These are phyloP conservation scores for Debaryomyces fabryi DNA, from an alignment of 1,139 yeast genomes.

Conservation along the genomic window DNA sequence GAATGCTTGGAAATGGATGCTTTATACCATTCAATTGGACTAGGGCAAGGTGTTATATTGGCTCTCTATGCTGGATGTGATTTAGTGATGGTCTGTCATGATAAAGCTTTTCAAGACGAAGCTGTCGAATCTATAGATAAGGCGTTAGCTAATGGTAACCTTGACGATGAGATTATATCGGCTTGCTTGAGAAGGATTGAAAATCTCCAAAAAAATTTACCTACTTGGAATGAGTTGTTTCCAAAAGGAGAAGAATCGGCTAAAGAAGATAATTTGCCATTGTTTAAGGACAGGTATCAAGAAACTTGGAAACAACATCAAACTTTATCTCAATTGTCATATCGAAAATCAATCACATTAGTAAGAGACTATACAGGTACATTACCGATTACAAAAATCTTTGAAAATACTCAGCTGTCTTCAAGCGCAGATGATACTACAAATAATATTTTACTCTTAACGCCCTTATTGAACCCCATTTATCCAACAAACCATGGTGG, in stretches of 20 bases:
- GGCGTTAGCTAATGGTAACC: conserved; percentile 55
- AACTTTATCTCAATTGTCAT: conserved; percentile 49
- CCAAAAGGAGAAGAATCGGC: conserved; percentile 40
- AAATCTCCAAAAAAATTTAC: conserved; percentile 44
- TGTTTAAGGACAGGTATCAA: conserved; percentile 33
- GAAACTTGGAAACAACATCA: conserved; percentile 48
- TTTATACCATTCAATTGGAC: conserved; percentile 61
- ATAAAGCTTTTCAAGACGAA: conserved; percentile 57
- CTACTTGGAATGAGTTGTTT: conserved; percentile 53
- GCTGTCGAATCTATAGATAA: conserved; percentile 58
- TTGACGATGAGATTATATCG: conserved; percentile 49
- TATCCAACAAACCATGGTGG: conserved; percentile 23
- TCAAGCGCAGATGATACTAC: conserved; percentile 19
- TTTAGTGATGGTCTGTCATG: conserved; percentile 64
- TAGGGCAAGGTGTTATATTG: conserved; percentile 66
- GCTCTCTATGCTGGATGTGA: conserved; percentile 71
- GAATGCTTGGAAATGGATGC: conserved; percentile 73
- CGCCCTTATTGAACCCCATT: conserved; percentile 55
- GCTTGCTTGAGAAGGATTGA: conserved; percentile 50
- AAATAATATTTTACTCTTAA: conserved; percentile 50
- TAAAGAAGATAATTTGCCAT: conserved; percentile 22
- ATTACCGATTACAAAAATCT: conserved; percentile 53
- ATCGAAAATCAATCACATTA: conserved; percentile 56
- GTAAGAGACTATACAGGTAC: conserved; percentile 57
- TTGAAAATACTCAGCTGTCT: conserved; percentile 18